Conservation (phyloP, 176 grass and related monocot genomes). For the Saccharum officinarum region DNA sequence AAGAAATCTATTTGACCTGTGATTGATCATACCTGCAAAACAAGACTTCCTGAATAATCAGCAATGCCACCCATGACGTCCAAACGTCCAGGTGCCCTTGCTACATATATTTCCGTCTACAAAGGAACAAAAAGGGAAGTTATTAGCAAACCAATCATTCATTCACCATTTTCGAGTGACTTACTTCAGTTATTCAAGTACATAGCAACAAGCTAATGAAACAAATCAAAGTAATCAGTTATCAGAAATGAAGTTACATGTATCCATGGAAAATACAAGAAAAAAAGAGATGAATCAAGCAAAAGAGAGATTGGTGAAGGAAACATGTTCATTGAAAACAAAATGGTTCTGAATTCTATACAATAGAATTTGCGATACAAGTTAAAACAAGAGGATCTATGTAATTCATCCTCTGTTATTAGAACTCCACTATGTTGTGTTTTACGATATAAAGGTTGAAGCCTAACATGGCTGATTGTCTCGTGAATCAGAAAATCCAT, state of each 20-base stretch:
- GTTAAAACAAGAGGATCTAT: not conserved
- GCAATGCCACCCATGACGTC: constrained; percentile 98
- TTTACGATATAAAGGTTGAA: not conserved
- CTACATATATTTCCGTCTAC: constrained; percentile 88
- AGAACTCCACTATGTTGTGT: not conserved
- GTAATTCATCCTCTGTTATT: not conserved
- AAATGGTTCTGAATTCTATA: not conserved
- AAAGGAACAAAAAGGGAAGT: not conserved
- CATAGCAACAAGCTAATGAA: not conserved
- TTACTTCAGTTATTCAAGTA: constrained; percentile 20
- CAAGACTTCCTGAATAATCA: constrained; percentile 96
- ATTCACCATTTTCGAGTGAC: not conserved
- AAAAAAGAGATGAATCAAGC: not conserved
- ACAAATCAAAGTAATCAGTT: not conserved
- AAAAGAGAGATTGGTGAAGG: not conserved
- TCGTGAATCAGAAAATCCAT: not conserved
- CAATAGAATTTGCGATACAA: not conserved
- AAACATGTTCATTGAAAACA: not conserved
- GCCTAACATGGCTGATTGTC: not conserved
- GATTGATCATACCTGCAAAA: constrained; percentile 50
- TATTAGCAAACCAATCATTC: constrained; percentile 9
- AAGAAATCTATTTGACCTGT: constrained; percentile 25
- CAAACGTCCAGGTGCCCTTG: constrained; percentile 90
- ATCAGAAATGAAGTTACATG: not conserved
- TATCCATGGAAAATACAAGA: not conserved